Evolutionary conservation across 768 basidiomycete genomes (phyloP).

Genomic region (Boletus patriciae): DNA sequence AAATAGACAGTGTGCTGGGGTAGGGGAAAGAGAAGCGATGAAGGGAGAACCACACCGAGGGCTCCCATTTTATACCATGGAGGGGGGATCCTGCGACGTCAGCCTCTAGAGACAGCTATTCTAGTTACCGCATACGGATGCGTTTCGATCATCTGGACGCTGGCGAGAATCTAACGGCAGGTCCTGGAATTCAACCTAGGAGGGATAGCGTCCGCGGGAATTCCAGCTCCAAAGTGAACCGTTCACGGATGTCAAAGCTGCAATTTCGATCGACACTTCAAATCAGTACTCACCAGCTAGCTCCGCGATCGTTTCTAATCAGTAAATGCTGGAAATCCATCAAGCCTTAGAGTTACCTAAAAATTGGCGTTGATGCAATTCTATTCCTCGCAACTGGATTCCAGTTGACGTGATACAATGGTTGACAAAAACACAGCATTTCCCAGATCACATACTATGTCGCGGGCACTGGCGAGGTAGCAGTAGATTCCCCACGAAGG

Average conservation of each 20-base stretch:
- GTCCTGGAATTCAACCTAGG: constrained; percentile 12
- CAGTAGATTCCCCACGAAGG: constrained; percentile 33
- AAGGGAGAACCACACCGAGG: neutral
- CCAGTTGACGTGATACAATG: constrained; percentile 19
- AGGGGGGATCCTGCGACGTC: constrained; percentile 22
- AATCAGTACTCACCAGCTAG: constrained; percentile 13
- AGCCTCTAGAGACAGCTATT: constrained; percentile 26
- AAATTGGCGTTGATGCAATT: neutral
- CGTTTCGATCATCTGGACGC: constrained; percentile 7
- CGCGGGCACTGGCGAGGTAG: constrained; percentile 23
- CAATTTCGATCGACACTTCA: constrained; percentile 22
- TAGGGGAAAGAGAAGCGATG: constrained; percentile 7
- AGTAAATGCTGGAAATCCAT: neutral
- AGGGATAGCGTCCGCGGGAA: neutral
- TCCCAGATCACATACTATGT: constrained; percentile 24
- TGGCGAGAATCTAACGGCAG: neutral
- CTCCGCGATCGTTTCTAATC: neutral
- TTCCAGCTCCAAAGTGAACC: neutral
- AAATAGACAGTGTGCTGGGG: constrained; percentile 19
- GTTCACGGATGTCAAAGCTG: constrained; percentile 2
- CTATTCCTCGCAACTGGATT: constrained; percentile 6
- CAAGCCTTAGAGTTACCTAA: neutral
- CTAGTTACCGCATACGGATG: constrained; percentile 16
- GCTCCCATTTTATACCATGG: constrained; percentile 28
- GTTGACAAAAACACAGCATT: constrained; percentile 15